A percentile compares a stretch with the other conserved stretches of the same genome.
These are phyloP conservation scores for Cystobasidiaceae sp. DNA, from an alignment of 1,284 basidiomycete genomes.

Conservation along the genomic window DNA sequence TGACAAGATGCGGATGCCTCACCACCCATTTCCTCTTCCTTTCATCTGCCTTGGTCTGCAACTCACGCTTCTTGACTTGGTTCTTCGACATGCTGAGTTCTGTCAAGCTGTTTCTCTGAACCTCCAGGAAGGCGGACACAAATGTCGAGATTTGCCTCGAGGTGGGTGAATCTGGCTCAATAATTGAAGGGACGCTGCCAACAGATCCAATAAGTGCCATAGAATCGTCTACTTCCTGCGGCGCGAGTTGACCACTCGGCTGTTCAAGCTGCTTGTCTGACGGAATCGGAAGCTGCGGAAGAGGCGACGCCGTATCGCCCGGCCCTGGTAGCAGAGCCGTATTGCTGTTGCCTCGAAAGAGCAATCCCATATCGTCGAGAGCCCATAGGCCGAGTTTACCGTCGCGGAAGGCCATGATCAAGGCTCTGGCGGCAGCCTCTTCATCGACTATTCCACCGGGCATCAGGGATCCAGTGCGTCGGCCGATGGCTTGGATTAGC, in stretches of 20 bases:
- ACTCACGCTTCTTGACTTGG: conserved; percentile 37
- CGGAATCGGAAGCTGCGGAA: background rate
- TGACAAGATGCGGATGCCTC: conserved; percentile 8
- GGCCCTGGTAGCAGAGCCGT: conserved; percentile 18
- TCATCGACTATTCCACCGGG: conserved; percentile 68
- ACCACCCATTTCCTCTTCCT: conserved; percentile 35
- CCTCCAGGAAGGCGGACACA: background rate
- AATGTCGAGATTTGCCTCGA: conserved; percentile 4
- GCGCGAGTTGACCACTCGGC: background rate
- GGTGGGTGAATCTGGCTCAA: conserved; percentile 14
- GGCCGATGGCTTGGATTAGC: conserved; percentile 66
- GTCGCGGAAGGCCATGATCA: conserved; percentile 78
- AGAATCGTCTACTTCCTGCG: conserved; percentile 8
- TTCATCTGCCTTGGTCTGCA: conserved; percentile 31
- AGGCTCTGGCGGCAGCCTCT: conserved; percentile 66
- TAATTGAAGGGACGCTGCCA: conserved; percentile 1
- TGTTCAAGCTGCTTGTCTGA: background rate
- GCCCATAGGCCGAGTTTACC: conserved; percentile 55
- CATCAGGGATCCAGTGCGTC: conserved; percentile 70
- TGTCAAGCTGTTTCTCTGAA: background rate
- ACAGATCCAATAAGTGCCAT: conserved; percentile 1
- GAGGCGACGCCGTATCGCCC: background rate
- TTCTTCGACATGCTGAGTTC: conserved; percentile 34
- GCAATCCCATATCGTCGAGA: conserved; percentile 46
- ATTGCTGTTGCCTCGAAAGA: conserved; percentile 24